Evolutionary conservation across 352 stramenopile species (phyloP).

Genomic region (Pythium utonaiense): DNA sequence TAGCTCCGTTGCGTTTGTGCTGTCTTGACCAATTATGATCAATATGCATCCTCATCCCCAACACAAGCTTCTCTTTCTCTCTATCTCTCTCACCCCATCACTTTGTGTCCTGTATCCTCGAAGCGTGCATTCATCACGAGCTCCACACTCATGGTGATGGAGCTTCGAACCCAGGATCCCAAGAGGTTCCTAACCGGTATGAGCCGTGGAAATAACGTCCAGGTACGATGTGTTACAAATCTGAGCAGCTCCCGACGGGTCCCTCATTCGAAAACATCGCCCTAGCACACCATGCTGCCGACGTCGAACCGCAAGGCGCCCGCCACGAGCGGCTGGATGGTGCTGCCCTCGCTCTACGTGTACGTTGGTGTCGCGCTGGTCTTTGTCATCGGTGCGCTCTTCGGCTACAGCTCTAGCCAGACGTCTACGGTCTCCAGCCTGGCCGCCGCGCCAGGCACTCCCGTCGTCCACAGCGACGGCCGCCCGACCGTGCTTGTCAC

Average conservation of each 20-base stretch:
- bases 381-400: constrained; percentile 64
- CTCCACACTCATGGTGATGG: no score
- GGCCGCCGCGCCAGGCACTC: constrained; percentile 19
- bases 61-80: no score
- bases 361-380: constrained; percentile 61
- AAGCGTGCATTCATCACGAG: no score
- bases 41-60: not conserved
- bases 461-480: constrained; percentile 30
- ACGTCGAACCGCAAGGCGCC: constrained; percentile 23
- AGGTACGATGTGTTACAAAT: constrained; percentile 2
- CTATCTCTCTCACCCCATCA: no score
- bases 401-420: constrained; percentile 62
- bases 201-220: not conserved
- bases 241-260: not conserved
- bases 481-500: constrained; percentile 72
- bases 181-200: not conserved
- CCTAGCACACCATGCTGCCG: constrained; percentile 19
- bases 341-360: constrained; percentile 66
- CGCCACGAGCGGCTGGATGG: constrained; percentile 63
- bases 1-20: not conserved
- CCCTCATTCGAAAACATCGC: constrained; percentile 8
- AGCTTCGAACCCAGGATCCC: no score
- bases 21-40: constrained; percentile 1
- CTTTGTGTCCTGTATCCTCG: no score
- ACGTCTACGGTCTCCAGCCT: constrained; percentile 5